These are phyloP conservation scores for Cercospora berteroae DNA, from an alignment of 2,329 filamentous ascomycete genomes.

Conservation along the genomic window DNA sequence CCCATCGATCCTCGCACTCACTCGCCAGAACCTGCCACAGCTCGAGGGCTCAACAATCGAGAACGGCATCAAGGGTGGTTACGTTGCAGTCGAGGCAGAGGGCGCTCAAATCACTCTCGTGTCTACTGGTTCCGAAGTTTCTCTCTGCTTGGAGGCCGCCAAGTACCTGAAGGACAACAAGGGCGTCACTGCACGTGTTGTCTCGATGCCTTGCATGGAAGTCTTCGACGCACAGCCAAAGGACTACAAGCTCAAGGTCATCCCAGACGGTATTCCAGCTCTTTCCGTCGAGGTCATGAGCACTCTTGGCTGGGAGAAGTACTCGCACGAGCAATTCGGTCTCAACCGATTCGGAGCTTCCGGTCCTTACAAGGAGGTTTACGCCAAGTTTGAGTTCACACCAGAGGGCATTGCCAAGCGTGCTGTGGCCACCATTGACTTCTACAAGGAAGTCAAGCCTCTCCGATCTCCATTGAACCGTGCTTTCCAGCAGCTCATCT, in stretches of 20 bases:
- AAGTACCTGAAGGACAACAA: slow-evolving; percentile 89
- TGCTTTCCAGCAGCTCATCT: slow-evolving; percentile 96
- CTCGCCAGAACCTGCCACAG: slow-evolving; percentile 96
- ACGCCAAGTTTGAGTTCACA: slow-evolving; percentile 99
- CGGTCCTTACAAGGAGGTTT: slow-evolving; percentile 95
- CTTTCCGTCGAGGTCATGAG: slow-evolving; percentile 95
- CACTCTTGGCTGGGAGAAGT: slow-evolving; percentile 98
- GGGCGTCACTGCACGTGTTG: slow-evolving; percentile 82
- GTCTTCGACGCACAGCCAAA: slow-evolving; percentile 92
- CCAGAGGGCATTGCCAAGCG: slow-evolving; percentile 96
- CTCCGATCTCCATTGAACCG: slow-evolving; percentile 93
- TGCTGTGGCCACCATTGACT: slow-evolving; percentile 84
- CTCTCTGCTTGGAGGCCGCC: slow-evolving; percentile 87
- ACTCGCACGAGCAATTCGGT: slow-evolving; percentile 98
- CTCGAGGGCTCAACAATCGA: slow-evolving; percentile 91
- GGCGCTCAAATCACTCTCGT: slow-evolving; percentile 84
- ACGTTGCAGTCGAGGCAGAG: slow-evolving; percentile 81
- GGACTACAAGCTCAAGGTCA: slow-evolving; percentile 89
- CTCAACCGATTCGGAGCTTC: slow-evolving; percentile 98
- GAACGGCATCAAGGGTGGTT: slow-evolving; percentile 90
- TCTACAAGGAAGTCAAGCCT: slow-evolving; percentile 91
- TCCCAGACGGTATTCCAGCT: slow-evolving; percentile 90
- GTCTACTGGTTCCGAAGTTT: slow-evolving; percentile 93
- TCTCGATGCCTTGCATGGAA: slow-evolving; percentile 95
- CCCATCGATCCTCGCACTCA: slow-evolving; percentile 89